phyloP scores from a whole-genome alignment of 2,329 filamentous ascomycete species.

The Byssochlamys sp. region DNA sequence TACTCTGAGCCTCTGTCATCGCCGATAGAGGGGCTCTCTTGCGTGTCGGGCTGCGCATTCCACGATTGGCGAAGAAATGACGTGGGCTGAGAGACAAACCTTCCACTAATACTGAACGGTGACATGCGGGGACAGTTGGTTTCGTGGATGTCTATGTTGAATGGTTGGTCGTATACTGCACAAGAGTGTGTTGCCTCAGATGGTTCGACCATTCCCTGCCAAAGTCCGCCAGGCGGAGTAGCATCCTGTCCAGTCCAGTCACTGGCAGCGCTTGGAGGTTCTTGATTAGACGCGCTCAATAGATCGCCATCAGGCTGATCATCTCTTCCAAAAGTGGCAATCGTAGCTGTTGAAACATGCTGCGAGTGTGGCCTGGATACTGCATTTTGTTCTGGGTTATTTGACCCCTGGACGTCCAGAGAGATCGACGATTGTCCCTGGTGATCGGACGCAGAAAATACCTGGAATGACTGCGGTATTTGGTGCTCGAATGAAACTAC shows the following conservation, averaged over 20 bases:
- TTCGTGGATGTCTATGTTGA: constrained; percentile 10
- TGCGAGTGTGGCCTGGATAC: background rate
- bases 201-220: background rate
- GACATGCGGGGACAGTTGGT: constrained; percentile 17
- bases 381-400: background rate
- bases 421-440: background rate
- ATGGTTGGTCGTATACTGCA: constrained; percentile 2
- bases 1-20: background rate
- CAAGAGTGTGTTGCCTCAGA: background rate
- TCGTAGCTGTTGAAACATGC: background rate
- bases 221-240: background rate
- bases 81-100: constrained; percentile 23
- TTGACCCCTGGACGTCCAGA: no score
- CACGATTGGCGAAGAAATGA: constrained; percentile 25
- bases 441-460: background rate
- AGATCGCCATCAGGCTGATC: background rate
- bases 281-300: background rate
- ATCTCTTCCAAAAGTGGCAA: background rate
- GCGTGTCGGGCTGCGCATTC: constrained; percentile 31
- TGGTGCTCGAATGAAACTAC: background rate
- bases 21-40: constrained; percentile 5
- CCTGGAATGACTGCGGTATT: background rate
- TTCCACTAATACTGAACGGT: constrained; percentile 22
- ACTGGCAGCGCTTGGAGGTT: background rate
- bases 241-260: background rate